These are phyloP conservation scores for Starmerella asiatica DNA, from an alignment of 805 yeast genomes.

Conservation along the genomic window DNA sequence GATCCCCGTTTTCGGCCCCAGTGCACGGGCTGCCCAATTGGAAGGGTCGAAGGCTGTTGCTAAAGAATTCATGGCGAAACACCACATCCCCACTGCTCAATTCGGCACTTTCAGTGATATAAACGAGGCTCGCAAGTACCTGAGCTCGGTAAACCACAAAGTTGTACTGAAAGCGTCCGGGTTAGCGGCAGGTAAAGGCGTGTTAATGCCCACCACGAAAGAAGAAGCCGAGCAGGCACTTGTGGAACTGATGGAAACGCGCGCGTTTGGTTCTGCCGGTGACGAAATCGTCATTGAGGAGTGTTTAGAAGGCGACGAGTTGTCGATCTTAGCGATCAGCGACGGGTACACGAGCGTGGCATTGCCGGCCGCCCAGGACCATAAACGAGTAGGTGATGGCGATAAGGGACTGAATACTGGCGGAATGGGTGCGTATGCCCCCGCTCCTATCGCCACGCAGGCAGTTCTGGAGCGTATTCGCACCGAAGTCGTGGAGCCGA, in stretches of 20 bases:
- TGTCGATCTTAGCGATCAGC: slow-evolving; percentile 77
- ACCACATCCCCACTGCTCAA: slow-evolving; percentile 86
- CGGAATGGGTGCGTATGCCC: slow-evolving; percentile 99
- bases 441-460: slow-evolving; percentile 89
- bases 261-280: slow-evolving; percentile 86
- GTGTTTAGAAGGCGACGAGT: slow-evolving; percentile 90
- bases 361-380: slow-evolving; percentile 97
- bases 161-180: slow-evolving; percentile 96
- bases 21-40: slow-evolving; percentile 75
- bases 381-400: slow-evolving; percentile 85
- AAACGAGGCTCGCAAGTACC: slow-evolving; percentile 60
- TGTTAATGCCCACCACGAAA: slow-evolving; percentile 70
- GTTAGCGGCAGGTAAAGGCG: slow-evolving; percentile 98
- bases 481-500: slow-evolving; percentile 67
- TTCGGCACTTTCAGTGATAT: slow-evolving; percentile 70
- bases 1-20: slow-evolving; percentile 95
- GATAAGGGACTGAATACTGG: slow-evolving; percentile 95
- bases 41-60: slow-evolving; percentile 95
- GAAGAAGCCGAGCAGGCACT: slow-evolving; percentile 78
- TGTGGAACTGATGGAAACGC: slow-evolving; percentile 76
- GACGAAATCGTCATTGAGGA: slow-evolving; percentile 93
- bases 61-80: slow-evolving; percentile 84
- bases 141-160: slow-evolving; percentile 50
- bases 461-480: slow-evolving; percentile 57
- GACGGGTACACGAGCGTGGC: slow-evolving; percentile 88